Evolutionary conservation across 2,329 filamentous ascomycete species (phyloP), one percentile per base, ranked within the genome.

Genomic region (Aspergillus novofumigatus): DNA sequence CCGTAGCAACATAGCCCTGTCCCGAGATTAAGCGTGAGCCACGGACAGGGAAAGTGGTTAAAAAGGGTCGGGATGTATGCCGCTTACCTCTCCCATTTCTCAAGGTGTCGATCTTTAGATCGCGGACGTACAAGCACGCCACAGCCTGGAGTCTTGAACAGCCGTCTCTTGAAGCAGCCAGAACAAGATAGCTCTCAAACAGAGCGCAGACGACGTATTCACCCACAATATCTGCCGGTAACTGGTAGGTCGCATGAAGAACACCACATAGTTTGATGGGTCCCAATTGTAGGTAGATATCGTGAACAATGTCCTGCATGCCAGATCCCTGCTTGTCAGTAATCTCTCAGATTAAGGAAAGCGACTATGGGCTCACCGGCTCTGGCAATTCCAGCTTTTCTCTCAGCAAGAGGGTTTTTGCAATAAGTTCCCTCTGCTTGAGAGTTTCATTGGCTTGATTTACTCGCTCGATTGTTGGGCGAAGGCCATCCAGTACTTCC

Each of bases 1-100:
- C 89, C 90, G 61, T 94, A 88, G 67, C 92, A 97, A 78, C 93
- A 91, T 7, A 97, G 72, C 0, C 91, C 92, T 96, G 59, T 49
- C 49, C 17, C 56, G 29, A 25, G 20, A 58, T 41, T 38, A 38
- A 54, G 21, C 21, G n/a, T 48, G 7, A 17, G 42, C 42, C 21
- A 21, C n/a, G 44, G 70, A 65, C 44, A 59, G 49, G 11, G 29
- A 11, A 14, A 47, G 32, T 51, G 4, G 20, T 26, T 17, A 8
- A 10, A 17, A 53, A 26, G 20, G 21, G 23, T 23, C 10, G 10
- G 44, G 20, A 47, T 14, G 44, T 3, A 26, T 35, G 41, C 52
- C 11, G n/a, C 62, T 60, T 64, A 75, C 74, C 74, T 65, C 65
- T 67, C 52, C 72, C 71, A 56, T 71, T 66, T 53, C 66, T 57